A percentile compares a stretch with the other conserved stretches of the same genome.
Evolutionary conservation across 495 filamentous ascomycete genomes (phyloP).

Genomic region (Xylaria telfairii): DNA sequence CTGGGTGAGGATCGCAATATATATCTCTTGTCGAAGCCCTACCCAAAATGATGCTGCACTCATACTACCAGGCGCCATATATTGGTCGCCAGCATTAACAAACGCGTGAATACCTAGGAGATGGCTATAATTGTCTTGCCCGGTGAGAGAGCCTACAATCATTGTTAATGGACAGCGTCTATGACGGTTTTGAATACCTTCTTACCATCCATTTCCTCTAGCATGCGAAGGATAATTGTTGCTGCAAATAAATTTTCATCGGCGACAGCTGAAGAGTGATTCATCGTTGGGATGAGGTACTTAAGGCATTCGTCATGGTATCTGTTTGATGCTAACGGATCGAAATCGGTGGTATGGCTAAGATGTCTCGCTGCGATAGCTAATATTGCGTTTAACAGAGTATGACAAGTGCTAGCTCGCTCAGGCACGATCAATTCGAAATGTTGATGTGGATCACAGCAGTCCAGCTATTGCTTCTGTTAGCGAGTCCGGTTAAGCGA

Average conservation of each 20-base stretch:
- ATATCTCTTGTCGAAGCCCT: slow-evolving; percentile 63
- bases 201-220: slow-evolving; percentile 67
- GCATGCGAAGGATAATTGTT: slow-evolving; percentile 64
- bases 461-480: slow-evolving; percentile 54
- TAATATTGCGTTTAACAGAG: slow-evolving; percentile 64
- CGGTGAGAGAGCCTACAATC: slow-evolving; percentile 43
- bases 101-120: slow-evolving; percentile 60
- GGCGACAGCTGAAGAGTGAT: slow-evolving; percentile 57
- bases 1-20: slow-evolving; percentile 59
- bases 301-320: slow-evolving; percentile 60
- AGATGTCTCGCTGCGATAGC: slow-evolving; percentile 63
- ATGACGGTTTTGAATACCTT: not conserved
- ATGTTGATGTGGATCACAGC: slow-evolving; percentile 61
- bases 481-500: slow-evolving; percentile 19
- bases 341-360: slow-evolving; percentile 53
- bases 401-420: slow-evolving; percentile 54
- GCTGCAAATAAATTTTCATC: slow-evolving; percentile 67
- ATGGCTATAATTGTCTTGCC: slow-evolving; percentile 50
- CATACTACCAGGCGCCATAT: slow-evolving; percentile 48
- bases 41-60: slow-evolving; percentile 63
- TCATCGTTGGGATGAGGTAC: slow-evolving; percentile 54
- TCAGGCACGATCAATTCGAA: slow-evolving; percentile 62
- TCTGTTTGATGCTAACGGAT: slow-evolving; percentile 52
- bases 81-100: slow-evolving; percentile 47
- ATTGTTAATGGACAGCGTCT: slow-evolving; percentile 24